phyloP scores from a whole-genome alignment of 352 stramenopile species.

The Pythium rhizo-oryzae region DNA sequence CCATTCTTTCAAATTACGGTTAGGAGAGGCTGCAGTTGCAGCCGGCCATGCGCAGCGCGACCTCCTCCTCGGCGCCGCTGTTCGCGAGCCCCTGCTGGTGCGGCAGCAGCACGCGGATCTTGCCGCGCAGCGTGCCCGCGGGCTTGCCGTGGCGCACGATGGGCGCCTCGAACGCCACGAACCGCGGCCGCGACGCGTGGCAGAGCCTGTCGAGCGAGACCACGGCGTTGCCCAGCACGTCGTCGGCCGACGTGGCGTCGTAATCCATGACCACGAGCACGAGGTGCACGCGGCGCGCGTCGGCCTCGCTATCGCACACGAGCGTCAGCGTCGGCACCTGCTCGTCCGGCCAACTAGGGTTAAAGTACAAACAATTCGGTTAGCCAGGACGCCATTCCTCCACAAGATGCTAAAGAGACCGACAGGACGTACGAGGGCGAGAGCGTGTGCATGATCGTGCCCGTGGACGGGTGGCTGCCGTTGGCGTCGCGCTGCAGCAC shows the following conservation, averaged over 20 bases:
- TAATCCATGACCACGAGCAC: constrained; percentile 84
- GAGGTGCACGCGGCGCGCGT: constrained; percentile 68
- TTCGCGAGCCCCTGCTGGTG: constrained; percentile 33
- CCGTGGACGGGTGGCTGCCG: constrained; percentile 55
- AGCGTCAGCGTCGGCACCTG: constrained; percentile 70
- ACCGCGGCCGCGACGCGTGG: constrained; percentile 34
- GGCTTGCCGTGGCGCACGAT: constrained; percentile 59
- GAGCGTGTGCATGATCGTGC: constrained; percentile 67
- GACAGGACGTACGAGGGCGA: constrained; percentile 46
- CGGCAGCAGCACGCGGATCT: constrained; percentile 61
- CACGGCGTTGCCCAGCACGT: constrained; percentile 65
- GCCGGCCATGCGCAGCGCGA: constrained; percentile 34
- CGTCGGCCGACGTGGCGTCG: constrained; percentile 72
- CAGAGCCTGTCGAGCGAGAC: constrained; percentile 65
- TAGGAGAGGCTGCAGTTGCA: constrained; percentile 65
- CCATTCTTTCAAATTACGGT: not conserved
- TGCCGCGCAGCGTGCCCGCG: constrained; percentile 52
- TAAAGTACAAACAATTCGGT: not conserved
- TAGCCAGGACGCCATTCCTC: not conserved
- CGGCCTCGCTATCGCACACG: constrained; percentile 48
- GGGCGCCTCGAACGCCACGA: constrained; percentile 55
- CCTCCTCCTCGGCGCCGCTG: constrained; percentile 13
- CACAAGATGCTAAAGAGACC: not conserved
- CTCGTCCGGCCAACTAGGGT: constrained; percentile 53
- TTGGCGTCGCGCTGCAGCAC: constrained; percentile 52